These are phyloP conservation scores for Cucurbita maxima DNA, from an alignment of 306 rosid genomes.

Conservation along the genomic window DNA sequence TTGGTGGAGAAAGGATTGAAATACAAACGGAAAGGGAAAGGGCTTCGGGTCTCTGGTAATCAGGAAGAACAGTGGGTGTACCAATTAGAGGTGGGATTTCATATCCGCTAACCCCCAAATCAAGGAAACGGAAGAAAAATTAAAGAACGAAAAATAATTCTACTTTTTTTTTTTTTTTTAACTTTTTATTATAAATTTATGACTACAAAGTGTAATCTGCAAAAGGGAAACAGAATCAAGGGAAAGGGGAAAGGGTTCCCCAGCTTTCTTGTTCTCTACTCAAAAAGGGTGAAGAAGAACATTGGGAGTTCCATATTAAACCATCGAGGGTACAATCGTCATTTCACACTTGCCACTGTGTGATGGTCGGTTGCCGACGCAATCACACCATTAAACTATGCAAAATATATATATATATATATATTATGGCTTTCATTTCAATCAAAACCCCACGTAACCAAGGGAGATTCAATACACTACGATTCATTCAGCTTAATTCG, in stretches of 20 bases:
- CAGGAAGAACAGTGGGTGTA: not conserved
- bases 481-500: too few relatives aligned
- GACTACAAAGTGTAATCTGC: not conserved
- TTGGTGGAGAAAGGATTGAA: not conserved
- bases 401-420: not conserved
- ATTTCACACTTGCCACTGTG: not conserved
- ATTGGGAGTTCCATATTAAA: not conserved
- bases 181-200: too few relatives aligned
- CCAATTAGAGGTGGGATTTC: not conserved
- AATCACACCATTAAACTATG: not conserved
- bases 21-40: not conserved
- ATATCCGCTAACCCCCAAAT: not conserved
- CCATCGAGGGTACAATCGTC: not conserved
- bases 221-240: not conserved
- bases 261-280: not conserved
- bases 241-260: not conserved
- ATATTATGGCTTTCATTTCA: not conserved
- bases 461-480: too few relatives aligned
- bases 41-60: not conserved
- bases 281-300: not conserved
- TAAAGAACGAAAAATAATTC: too few relatives aligned
- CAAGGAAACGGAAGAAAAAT: too few relatives aligned
- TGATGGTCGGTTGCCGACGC: conserved; percentile 3
- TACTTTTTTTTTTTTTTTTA: too few relatives aligned
- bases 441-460: not conserved